Base-by-base conservation (phyloP, 2,329 filamentous ascomycete genomes). In the Clarireedia paspali region DNA sequence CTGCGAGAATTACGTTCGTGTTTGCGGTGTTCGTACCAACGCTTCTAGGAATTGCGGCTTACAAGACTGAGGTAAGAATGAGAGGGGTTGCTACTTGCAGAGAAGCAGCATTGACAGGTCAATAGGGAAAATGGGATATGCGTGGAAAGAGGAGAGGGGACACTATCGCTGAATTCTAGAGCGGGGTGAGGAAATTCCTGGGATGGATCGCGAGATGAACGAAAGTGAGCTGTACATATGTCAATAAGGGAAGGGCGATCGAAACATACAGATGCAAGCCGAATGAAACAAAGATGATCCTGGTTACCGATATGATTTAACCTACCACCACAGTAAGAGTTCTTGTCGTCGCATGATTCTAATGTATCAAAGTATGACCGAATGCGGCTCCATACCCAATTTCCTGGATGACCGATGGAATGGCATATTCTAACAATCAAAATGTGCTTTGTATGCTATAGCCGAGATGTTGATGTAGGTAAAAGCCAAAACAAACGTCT, bases 61-160 rank as follows among this genome's bases (percentile, higher is more conserved):
- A 88, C 71, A 83, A 82, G 69, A 91, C 86, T 60, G 92, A 97
- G 68, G 94, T 97, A 75, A 83, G 90, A 83, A 47, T 9, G 14
- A 42, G 14, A 47, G 14, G 34, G 15, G 30, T 3, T 14, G 23
- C 5, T 6, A 34, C 5, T 40, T 27, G 6, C 20, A 24, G 7
- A 36, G 6, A 20, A 2, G 17, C 34, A 15, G 27, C 1, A 14
- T 45, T n/a, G 10, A 50, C 30, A 65, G 59, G 6, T 17, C 17
- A 14, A 47, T 66, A 97, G 92, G 94, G 92, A 68, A 90, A 92
- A 70, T 95, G 77, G 72, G 81, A 95, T 49, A 72, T 96, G 65
- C 83, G 91, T 65, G 92, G 85, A 57, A 97, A 97, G 85, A 81
- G 89, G 72, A 87, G 82, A 73, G 91, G 90, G 54, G 92, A 97